Evolutionary conservation across 2,329 filamentous ascomycete genomes (phyloP), one percentile per base, ranked within the genome.

Genomic region (Mycosphaerella arachidis): DNA sequence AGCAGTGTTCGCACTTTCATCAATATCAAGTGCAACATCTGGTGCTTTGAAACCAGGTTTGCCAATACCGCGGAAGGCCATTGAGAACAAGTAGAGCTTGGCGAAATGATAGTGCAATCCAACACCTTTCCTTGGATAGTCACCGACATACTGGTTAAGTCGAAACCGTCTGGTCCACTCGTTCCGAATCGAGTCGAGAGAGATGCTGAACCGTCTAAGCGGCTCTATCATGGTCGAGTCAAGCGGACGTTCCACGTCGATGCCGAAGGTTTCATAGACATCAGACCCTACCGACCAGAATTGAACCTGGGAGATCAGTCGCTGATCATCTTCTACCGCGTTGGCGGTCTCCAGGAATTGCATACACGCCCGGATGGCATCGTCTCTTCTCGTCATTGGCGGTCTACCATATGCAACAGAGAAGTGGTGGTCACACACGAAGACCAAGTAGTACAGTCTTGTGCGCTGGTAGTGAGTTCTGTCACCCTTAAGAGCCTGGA

Each of bases 401-500:
- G 74, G 74, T 48, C 74, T 63, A 7, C 74, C 73, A 46, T 73
- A 75, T 7, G 69, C 67, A 10, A 76, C 68, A 20, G 69, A 73
- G 63, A 71, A 75, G 48, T 77, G 75, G 59, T 76, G 75, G 59
- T 77, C 75, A 58, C 74, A 76, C 4, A 76, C 63, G 55, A 73
- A 76, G 7, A 77, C 71, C n/a, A 76, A 68, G 55, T 72, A 75
- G 64, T 74, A 76, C 20, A 77, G 63, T n/a, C 74, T 63, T 1
- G 74, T 73, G 7, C 73, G 71, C 45, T 74, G 61, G 56, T 75
- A 74, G 33, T 70, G 69, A 35, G 53, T 67, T 16, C 63, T 58
- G 50, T 76, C 70, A 16, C 67, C 71, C 29, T 70, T 61, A 10
- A 74, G 65, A 30, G 71, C 73, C 57, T 73, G 74, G 48, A 67